Evolutionary conservation across 495 filamentous ascomycete genomes (phyloP), one percentile per base, ranked within the genome.

Genomic region (Talaromyces nanjingensis): DNA sequence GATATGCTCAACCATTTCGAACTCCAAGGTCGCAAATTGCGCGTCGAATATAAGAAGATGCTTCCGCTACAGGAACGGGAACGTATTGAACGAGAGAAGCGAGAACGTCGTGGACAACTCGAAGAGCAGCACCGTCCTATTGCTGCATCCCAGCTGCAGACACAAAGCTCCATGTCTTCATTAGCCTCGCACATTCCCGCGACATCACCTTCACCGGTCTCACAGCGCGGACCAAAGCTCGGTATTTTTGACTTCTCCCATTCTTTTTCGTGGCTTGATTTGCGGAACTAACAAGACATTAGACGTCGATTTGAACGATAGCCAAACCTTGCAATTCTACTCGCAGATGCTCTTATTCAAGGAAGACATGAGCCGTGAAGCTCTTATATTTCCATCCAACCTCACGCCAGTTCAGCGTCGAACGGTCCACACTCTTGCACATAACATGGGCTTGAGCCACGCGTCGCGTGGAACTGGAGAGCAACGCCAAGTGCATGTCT

Each of bases 11-110:
- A 98, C 71, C 92, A 96, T 66, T 90, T 96, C 73, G 94, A 98
- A 70, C 84, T 98, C 16, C 91, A 97, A 72, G 94, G 94, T 20
- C 82, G 94, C 52, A 97, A 97, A 74, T 78, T 98, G 69, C 83
- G 94, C 42, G 94, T 98, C 12, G 94, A 98, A 72, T 98, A 98
- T 76, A 98, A 98, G 82, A 98, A 98, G 80, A 98, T 98, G 94
- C 84, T 98, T 22, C 94, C 94, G 11, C 80, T 92, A 56, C 89
- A 92, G 61, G 94, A 98, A 73, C 86, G 94, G 59, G 94, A 98
- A 72, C 86, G 96, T 22, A 98, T 98, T 65, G 94, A 98, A 72
- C 83, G 94, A 29, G 94, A 98, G 77, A 98, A 98, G 85, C 84
- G 94, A 52, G 94, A 98, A 79, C 90, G 94, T 71, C 88, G 94